Evolutionary conservation across 2,329 filamentous ascomycete species (phyloP).

Genomic region (Whalleya microplaca): DNA sequence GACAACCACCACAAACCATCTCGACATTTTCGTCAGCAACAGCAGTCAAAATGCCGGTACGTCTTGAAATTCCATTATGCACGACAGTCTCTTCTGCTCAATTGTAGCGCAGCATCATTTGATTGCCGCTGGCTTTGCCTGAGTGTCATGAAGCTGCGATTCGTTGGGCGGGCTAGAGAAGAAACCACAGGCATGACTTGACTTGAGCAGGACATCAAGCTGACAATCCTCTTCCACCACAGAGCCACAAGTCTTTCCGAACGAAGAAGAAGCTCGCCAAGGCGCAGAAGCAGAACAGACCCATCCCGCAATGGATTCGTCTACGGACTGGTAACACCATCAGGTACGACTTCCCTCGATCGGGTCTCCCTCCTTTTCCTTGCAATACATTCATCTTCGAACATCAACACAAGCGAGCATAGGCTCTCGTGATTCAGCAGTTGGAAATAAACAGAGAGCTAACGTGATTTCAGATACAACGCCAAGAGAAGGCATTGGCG

Average conservation of each 20-base stretch:
- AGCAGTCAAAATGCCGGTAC: conserved; percentile 48
- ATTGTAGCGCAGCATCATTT: background rate
- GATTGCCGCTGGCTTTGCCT: background rate
- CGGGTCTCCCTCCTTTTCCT: conserved; percentile 5
- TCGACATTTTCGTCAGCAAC: conserved; percentile 42
- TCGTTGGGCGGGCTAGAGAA: background rate
- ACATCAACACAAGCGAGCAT: background rate
- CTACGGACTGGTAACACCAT: conserved; percentile 99
- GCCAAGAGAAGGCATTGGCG: conserved; percentile 99
- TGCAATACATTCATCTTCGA: conserved; percentile 10
- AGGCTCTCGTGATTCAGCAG: background rate
- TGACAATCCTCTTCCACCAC: conserved; percentile 34
- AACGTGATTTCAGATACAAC: conserved; percentile 78
- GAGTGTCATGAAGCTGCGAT: conserved; percentile 1
- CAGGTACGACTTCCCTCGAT: conserved; percentile 69
- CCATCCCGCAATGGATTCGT: conserved; percentile 99
- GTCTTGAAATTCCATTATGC: conserved; percentile 20
- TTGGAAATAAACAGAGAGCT: conserved; percentile 12
- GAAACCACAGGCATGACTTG: background rate
- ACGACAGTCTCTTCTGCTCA: background rate
- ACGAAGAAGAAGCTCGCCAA: conserved; percentile 99
- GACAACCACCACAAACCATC: conserved; percentile 34
- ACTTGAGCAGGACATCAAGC: conserved; percentile 2
- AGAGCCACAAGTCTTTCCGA: conserved; percentile 99
- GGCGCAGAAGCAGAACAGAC: conserved; percentile 99